A percentile compares a stretch with the other conserved stretches of the same genome.
These are phyloP conservation scores for Hygrophoropsis aurantiaca DNA, from an alignment of 768 basidiomycete genomes.

Conservation along the genomic window DNA sequence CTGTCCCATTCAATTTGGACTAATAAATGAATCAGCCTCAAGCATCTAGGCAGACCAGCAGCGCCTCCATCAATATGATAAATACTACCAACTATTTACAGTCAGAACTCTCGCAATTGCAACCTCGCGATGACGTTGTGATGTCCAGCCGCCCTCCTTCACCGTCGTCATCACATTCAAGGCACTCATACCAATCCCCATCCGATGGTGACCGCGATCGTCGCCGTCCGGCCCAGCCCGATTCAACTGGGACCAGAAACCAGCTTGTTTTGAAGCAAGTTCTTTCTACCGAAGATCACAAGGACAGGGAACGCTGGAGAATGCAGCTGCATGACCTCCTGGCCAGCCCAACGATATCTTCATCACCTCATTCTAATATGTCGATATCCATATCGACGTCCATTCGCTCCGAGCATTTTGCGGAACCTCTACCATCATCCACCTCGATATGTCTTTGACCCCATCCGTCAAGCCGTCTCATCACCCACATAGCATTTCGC, in stretches of 20 bases:
- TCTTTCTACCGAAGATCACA: conserved; percentile 27
- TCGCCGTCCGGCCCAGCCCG: conserved; percentile 24
- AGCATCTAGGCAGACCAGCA: conserved; percentile 25
- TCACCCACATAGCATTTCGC: too few species aligned
- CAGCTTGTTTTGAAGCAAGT: conserved; percentile 19
- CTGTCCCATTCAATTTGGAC: too few species aligned
- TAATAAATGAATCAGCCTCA: too few species aligned
- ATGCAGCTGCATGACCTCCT: conserved; percentile 49
- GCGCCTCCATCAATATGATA: conserved; percentile 23
- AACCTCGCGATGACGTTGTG: conserved; percentile 24
- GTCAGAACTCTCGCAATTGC: conserved; percentile 21
- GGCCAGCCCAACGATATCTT: conserved; percentile 38
- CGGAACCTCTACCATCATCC: conserved; percentile 49
- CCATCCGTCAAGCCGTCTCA: too few species aligned
- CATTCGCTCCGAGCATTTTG: conserved; percentile 19
- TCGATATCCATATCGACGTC: too few species aligned
- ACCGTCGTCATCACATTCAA: conserved; percentile 18
- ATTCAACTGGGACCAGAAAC: conserved; percentile 19
- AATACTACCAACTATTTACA: conserved; percentile 22
- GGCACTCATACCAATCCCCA: neutral
- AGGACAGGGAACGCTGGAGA: conserved; percentile 24
- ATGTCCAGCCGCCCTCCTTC: conserved; percentile 29
- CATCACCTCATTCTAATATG: conserved; percentile 45
- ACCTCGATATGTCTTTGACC: conserved; percentile 96
- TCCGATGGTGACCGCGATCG: conserved; percentile 83